Base-by-base conservation (phyloP, 345 rosid species). In the Citrus reticulata region DNA sequence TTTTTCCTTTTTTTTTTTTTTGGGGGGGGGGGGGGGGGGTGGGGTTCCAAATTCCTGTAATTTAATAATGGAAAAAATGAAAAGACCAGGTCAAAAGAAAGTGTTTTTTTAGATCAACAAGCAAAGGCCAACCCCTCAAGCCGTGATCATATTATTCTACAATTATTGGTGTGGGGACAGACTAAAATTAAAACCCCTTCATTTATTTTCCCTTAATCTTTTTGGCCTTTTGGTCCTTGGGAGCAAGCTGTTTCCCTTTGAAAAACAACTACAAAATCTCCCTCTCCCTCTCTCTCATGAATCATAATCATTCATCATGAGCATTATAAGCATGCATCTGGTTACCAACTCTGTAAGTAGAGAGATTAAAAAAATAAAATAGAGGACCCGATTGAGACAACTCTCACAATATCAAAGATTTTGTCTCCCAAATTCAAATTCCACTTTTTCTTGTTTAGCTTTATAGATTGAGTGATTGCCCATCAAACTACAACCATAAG, bases 211-310 rank as follows among this genome's bases (percentile, higher is more conserved):
- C 40, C 42, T 39, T 63, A 46, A 11, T 46, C 51, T 46, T 46
- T 13, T 37, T 66, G 0, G 46, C 70, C 76, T 79, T 84, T 85
- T 83, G 78, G 83, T 73, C 74, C 83, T 84, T 79, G 85, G 86
- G 89, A 83, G 97, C 90, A 87, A 88, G 92, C 98, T 93, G 93
- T 90, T 85, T 87, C 83, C 88, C 84, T 84, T 75, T 81, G 76
- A 81, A 84, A 85, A 80, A 77, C 58, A 75, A 57, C 25, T 66
- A 55, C 54, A 59, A 63, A 19, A 7, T 10, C 59, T 35, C 72
- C 73, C 76, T 74, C 81, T 70, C 70, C 42, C 7, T 64, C 24
- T 10, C 70, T 51, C 7, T 64, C 24, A 27, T 49, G 84, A 34
- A 19, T 66, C 70, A 66, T 66, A 7, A 62, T 62, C 67, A 66